phyloP scores from a whole-genome alignment of 164 flowering plant genomes.

The Paratinospora sagittata region DNA sequence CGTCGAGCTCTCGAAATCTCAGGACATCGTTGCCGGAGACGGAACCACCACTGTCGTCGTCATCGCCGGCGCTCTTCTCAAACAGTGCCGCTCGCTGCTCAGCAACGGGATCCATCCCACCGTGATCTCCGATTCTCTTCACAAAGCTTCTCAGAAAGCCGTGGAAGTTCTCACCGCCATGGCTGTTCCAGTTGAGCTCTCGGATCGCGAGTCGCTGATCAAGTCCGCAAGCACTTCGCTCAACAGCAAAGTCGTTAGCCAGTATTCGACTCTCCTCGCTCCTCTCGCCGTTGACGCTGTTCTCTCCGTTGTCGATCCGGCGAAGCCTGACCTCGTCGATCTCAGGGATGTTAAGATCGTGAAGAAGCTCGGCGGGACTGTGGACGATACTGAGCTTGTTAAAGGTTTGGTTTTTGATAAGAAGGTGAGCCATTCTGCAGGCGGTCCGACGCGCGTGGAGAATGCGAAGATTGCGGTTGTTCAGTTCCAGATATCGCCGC shows the following conservation, averaged over 20 bases:
- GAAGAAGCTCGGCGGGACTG: constrained; percentile 84
- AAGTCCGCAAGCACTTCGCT: constrained; percentile 80
- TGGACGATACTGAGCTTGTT: constrained; percentile 80
- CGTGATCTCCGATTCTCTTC: constrained; percentile 70
- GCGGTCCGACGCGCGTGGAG: constrained; percentile 75
- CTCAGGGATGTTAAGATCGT: constrained; percentile 81
- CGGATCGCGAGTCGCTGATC: constrained; percentile 68
- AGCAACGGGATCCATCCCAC: constrained; percentile 78
- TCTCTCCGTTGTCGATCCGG: constrained; percentile 70
- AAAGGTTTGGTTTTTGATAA: constrained; percentile 83
- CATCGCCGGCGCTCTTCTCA: constrained; percentile 81
- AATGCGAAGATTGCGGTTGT: constrained; percentile 86
- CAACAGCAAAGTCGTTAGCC: constrained; percentile 85
- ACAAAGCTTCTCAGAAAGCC: constrained; percentile 56
- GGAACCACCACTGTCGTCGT: constrained; percentile 98
- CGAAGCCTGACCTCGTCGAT: constrained; percentile 65
- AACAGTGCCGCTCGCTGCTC: constrained; percentile 50
- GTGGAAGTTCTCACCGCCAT: constrained; percentile 71
- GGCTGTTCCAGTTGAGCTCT: constrained; percentile 85
- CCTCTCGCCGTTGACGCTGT: constrained; percentile 88
- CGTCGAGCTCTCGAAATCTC: constrained; percentile 87
- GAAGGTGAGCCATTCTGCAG: constrained; percentile 86
- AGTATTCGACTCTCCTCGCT: constrained; percentile 83
- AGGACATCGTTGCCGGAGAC: constrained; percentile 85
- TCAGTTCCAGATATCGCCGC: constrained; percentile 94